Base-by-base conservation (phyloP, 192 early-diverging fungal genomes). In the Bifiguratus adelaidae region DNA sequence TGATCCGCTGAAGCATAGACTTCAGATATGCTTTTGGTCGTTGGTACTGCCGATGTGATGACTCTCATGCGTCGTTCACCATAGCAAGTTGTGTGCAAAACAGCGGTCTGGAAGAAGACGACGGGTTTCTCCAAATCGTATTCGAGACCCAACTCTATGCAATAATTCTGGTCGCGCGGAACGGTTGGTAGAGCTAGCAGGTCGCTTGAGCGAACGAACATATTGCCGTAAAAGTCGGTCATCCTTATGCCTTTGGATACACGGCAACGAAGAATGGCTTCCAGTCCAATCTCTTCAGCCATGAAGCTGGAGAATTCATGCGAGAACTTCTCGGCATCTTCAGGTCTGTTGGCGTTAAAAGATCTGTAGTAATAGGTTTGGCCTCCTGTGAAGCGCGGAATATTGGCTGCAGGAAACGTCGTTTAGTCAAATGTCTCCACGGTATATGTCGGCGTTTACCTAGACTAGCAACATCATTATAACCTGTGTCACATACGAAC, bases 31-130 rank as follows among this genome's bases (percentile, higher is more conserved):
- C 68, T 73, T 32, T 62, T 76, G 2, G 82, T 83, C 3, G 85
- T 79, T 0, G 89, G 89, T 23, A 92, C 47, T 7, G 76, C 74
- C 44, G 83, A 53, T 1, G 89, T 92, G 25, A 89, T 60, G 3
- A 92, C 89, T 16, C 89, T 70, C 52, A 92, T 91, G 29, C 89
- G 75, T 9, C 89, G 73, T 61, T 92, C 89, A 18, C 85, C 86
- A 24, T 52, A 64, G 29, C 74, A 69, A 2, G 74, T 80, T n/a
- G 89, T 92, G 56, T 88, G 79, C 44, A 92, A 58, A 47, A 92
- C 45, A 15, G 88, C 87, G 1, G 86, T 81, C 55, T 92, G 89
- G 72, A 92, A 85, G 54, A 76, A 90, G 29, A 78, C 79, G 2
- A 79, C 57, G 0, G 73, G 58, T 9, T 53, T 54, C 21, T 67